Percentiles rank a stretch among this genome's conserved stretches.
phyloP scores from a whole-genome alignment of 257 asterid genomes.

The Mitragyna speciosa region DNA sequence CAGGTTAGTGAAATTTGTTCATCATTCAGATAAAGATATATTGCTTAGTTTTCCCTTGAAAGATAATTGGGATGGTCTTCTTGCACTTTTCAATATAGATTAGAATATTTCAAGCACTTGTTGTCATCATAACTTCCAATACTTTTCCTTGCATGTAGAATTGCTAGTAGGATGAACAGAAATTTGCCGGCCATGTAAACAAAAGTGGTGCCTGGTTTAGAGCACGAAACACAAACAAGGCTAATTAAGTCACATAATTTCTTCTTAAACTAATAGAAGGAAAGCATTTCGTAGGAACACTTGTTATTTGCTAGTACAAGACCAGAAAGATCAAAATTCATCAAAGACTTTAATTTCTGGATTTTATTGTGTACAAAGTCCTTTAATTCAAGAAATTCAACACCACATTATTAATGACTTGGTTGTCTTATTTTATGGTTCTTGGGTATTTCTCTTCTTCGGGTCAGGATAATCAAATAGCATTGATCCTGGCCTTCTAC shows the following conservation, averaged over 20 bases:
- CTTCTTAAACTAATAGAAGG: not conserved
- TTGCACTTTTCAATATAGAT: not conserved
- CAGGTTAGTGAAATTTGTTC: slow-evolving; percentile 54
- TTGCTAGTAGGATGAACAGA: not conserved
- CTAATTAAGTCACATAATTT: not conserved
- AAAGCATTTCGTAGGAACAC: not conserved
- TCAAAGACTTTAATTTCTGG: not conserved
- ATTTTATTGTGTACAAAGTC: not conserved
- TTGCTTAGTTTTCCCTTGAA: not conserved
- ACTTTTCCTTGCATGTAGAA: not conserved
- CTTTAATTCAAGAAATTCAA: too few relatives aligned
- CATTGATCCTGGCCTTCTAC: not conserved
- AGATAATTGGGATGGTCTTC: not conserved
- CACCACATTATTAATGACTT: too few relatives aligned
- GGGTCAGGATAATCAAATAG: not conserved
- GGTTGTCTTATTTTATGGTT: not conserved
- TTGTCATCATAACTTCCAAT: not conserved
- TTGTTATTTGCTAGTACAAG: not conserved
- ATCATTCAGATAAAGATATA: not conserved
- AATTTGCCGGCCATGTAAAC: not conserved
- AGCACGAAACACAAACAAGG: not conserved
- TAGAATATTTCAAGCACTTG: not conserved
- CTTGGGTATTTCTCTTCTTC: not conserved
- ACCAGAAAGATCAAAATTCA: not conserved
- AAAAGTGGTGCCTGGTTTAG: not conserved